Base-by-base conservation (phyloP, 352 stramenopile species). In the Globisporangium rhizosaccharum region DNA sequence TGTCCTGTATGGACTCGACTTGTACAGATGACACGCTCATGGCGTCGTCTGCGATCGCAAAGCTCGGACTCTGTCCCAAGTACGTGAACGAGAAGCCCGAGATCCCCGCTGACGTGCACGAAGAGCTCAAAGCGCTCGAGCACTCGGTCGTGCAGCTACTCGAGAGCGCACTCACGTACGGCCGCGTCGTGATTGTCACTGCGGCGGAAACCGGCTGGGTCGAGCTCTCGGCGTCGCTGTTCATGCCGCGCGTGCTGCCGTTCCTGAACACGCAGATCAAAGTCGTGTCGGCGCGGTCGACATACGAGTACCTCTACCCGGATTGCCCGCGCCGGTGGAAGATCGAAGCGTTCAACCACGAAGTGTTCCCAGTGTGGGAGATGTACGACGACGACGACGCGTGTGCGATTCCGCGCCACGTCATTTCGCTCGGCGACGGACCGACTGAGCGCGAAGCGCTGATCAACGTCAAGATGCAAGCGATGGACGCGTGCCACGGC, bases 141-240 rank as follows among this genome's bases (percentile, higher is more conserved):
- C 69, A 88, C 25, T 79, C 67, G 23, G 87, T 92, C n/a, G 71
- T 89, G 50, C 70, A 79, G 55, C 61, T 96, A 8, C 68, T 97
- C 1, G 70, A 88, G 50, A 77, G 76, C 23, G 88, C 88, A 3
- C 59, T 95, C 28, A 75, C 63, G 3, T 88, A 79, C 57, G 88
- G 87, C 28, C 78, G 79, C 15, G 87, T 96, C 18, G 75, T 96
- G 30, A 94, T 97, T 42, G 82, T 97, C 37, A 97, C 89, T 1
- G 91, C 91, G 5, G 89, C 89, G 10, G 88, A 97, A 57, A 79
- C 76, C 8, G 88, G 87, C n/a, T 97, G 89, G 89, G 85, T 97
- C 9, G 82, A 96, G 58, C 71, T 96, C 12, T 94, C 82, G 26
- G 84, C 87, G 15, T 87, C 83, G 57, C 70, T 93, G 14, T 97